Base-by-base conservation (phyloP, 257 asterid genomes). In the Phtheirospermum japonicum region DNA sequence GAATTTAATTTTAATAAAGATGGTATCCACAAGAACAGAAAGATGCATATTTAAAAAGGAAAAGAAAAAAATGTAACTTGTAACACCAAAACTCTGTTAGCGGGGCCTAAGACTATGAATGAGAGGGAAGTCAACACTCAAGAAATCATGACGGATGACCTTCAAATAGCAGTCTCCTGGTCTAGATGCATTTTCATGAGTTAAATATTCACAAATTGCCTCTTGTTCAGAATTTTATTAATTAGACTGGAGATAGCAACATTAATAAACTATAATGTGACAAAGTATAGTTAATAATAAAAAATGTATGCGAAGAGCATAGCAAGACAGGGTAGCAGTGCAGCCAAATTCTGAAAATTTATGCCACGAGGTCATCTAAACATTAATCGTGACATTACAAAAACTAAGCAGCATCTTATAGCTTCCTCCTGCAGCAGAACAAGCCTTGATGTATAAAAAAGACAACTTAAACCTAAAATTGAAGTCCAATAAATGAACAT, bases 1-100 rank as follows among this genome's bases (percentile, higher is more conserved):
- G 62, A 61, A 31, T 79, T 58, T 50, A 36, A 57, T 49, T n/a
- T 42, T 33, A 36, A 66, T 20, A 62, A 54, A 20, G 50, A 37
- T 7, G n/a, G 20, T 20, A 30, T 16, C 31, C 36, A 40, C 62
- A 43, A 19, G 19, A 40, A n/a, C 43, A 42, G 48, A 50, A 66
- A 65, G 36, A 52, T 37, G 30, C 45, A 30, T 40, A 57, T 32
- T 32, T 13, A 26, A 31, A 50, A 53, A 14, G 62, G 23, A 51
- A 37, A 46, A 2, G 23, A 51, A 37, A 46, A 2, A 52, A 26
- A 9, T 4, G 40, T 20, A 14, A 6, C 10, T 33, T 34, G 36
- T 50, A 62, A 53, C 45, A 63, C 6, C 10, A 34, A 49, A 18
- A 51, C 12, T 3, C 17, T 12, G 58, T 13, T 3, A 20, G 46